phyloP scores from a whole-genome alignment of 768 basidiomycete genomes.

The Holtermanniella nyarrowii region DNA sequence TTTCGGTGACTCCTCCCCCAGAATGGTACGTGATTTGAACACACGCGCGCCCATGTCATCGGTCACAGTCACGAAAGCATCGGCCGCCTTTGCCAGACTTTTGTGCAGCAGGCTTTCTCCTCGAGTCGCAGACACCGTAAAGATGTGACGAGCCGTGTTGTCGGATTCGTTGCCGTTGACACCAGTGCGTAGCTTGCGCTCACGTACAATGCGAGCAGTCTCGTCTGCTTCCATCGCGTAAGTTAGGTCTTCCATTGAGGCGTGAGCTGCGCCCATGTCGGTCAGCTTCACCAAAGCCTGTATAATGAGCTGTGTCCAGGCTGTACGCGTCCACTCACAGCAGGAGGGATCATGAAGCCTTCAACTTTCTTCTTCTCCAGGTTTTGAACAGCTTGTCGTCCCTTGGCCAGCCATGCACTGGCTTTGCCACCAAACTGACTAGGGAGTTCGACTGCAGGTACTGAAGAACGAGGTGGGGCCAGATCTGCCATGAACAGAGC shows the following conservation, averaged over 20 bases:
- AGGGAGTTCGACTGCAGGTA: constrained; percentile 17
- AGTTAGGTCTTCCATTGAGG: constrained; percentile 30
- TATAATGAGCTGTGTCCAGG: not conserved
- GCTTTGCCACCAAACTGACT: constrained; percentile 33
- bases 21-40: constrained; percentile 33
- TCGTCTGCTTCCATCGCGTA: constrained; percentile 38
- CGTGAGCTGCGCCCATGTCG: constrained; percentile 32
- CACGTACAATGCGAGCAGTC: constrained; percentile 28
- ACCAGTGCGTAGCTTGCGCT: constrained; percentile 8
- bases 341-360: constrained; percentile 32
- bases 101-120: constrained; percentile 31
- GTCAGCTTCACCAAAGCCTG: constrained; percentile 39
- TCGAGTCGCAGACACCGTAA: constrained; percentile 28
- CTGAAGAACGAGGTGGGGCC: constrained; percentile 14
- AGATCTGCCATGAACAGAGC: constrained; percentile 35
- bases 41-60: constrained; percentile 26
- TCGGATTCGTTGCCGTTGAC: not conserved
- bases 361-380: constrained; percentile 36
- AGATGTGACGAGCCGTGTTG: constrained; percentile 19
- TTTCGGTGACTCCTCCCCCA: constrained; percentile 33
- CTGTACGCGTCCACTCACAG: constrained; percentile 21
- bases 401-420: constrained; percentile 38
- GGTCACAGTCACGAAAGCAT: constrained; percentile 29
- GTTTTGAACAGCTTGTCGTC: constrained; percentile 38
- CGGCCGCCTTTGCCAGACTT: constrained; percentile 23